These are phyloP conservation scores for Alternaria triticina DNA, from an alignment of 2,329 filamentous ascomycete species.

Conservation along the genomic window DNA sequence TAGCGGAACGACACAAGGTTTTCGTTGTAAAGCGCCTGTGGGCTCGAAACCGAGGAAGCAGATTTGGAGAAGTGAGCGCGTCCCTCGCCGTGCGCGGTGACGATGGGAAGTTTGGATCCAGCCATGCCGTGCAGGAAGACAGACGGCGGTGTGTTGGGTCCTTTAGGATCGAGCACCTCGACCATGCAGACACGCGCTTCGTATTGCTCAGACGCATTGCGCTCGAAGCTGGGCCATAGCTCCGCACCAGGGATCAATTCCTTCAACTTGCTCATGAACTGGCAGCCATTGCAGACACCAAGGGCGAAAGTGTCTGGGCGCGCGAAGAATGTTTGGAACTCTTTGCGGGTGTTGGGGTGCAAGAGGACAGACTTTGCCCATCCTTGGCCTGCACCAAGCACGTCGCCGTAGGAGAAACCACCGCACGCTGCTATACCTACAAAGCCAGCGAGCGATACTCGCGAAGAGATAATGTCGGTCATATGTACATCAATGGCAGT, in stretches of 20 bases:
- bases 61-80: slow-evolving; percentile 64
- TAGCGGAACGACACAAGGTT: slow-evolving; percentile 81
- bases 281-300: slow-evolving; percentile 96
- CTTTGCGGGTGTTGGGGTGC: slow-evolving; percentile 74
- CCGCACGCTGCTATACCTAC: slow-evolving; percentile 92
- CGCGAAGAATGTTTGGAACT: slow-evolving; percentile 86
- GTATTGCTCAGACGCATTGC: slow-evolving; percentile 86
- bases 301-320: slow-evolving; percentile 89
- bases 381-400: slow-evolving; percentile 91
- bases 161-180: slow-evolving; percentile 68
- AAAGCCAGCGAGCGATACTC: slow-evolving; percentile 81
- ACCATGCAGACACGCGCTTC: slow-evolving; percentile 89
- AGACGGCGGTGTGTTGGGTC: slow-evolving; percentile 55
- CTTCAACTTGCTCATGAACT: slow-evolving; percentile 86
- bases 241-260: slow-evolving; percentile 83
- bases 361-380: slow-evolving; percentile 95
- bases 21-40: slow-evolving; percentile 63
- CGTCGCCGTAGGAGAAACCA: slow-evolving; percentile 93
- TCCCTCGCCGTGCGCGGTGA: slow-evolving; percentile 90
- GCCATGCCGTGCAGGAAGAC: slow-evolving; percentile 92
- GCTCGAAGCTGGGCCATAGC: slow-evolving; percentile 84
- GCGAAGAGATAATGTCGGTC: slow-evolving; percentile 83
- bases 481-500: slow-evolving; percentile 94
- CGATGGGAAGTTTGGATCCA: slow-evolving; percentile 81
- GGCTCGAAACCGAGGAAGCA: slow-evolving; percentile 50